Evolutionary conservation across 495 filamentous ascomycete species (phyloP).

Genomic region (Cercophora scortea): DNA sequence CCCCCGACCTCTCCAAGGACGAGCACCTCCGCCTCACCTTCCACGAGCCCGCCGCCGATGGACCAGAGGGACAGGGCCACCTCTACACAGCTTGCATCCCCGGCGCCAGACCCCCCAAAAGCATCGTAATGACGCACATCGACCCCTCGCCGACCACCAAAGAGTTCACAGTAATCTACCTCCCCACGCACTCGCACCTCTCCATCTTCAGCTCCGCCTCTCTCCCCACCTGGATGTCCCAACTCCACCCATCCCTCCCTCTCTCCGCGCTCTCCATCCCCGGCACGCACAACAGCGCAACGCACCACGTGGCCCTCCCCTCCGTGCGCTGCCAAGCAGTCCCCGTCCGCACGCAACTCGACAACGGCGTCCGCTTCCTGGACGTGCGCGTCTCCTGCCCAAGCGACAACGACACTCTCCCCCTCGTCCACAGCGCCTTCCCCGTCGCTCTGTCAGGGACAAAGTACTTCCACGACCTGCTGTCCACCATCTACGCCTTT

Average conservation of each 20-base stretch:
- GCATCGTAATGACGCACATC: constrained; percentile 20
- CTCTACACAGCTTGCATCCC: constrained; percentile 33
- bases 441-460: constrained; percentile 37
- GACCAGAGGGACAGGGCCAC: constrained; percentile 2
- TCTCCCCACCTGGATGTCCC: constrained; percentile 73
- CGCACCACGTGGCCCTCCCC: constrained; percentile 72
- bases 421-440: constrained; percentile 40
- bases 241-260: constrained; percentile 56
- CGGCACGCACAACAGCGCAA: constrained; percentile 92
- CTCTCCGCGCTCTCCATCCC: constrained; percentile 83
- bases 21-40: constrained; percentile 41
- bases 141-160: constrained; percentile 7
- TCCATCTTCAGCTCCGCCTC: constrained; percentile 67
- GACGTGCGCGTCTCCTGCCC: constrained; percentile 66
- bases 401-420: constrained; percentile 22
- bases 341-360: constrained; percentile 63
- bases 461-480: constrained; percentile 67
- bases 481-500: constrained; percentile 64
- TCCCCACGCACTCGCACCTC: constrained; percentile 56
- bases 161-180: constrained; percentile 67
- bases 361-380: constrained; percentile 90
- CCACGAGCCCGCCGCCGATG: constrained; percentile 22
- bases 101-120: constrained; percentile 20
- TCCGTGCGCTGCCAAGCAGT: constrained; percentile 92
- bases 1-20: constrained; percentile 23